A percentile compares a stretch with the other conserved stretches of the same genome.
phyloP scores from a whole-genome alignment of 495 filamentous ascomycete species.

The Neohortaea acidophila region DNA sequence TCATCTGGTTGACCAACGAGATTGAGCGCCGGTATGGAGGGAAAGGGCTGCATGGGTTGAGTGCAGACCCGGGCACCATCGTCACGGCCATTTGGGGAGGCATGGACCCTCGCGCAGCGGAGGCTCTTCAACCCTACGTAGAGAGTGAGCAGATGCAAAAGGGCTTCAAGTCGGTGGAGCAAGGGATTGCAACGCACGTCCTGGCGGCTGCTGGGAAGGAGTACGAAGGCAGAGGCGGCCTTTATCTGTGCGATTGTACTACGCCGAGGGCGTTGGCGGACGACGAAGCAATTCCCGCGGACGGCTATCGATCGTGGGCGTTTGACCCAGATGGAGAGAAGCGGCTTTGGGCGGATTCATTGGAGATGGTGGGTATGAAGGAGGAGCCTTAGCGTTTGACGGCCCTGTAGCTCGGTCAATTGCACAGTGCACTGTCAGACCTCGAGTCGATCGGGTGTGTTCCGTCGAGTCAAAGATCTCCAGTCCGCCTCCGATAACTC shows the following conservation, averaged over 20 bases:
- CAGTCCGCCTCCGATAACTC: too few species aligned
- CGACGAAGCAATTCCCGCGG: background rate
- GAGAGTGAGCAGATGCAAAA: constrained; percentile 6
- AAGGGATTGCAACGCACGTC: constrained; percentile 22
- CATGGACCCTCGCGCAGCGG: constrained; percentile 2
- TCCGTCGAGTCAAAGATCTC: too few species aligned
- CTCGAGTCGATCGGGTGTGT: too few species aligned
- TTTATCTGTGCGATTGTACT: constrained; percentile 23
- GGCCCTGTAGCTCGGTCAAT: too few species aligned
- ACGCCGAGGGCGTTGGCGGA: constrained; percentile 14
- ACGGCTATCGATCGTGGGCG: constrained; percentile 24
- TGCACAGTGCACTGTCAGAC: too few species aligned
- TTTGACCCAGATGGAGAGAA: constrained; percentile 28
- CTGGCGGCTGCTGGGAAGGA: constrained; percentile 22
- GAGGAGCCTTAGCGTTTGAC: constrained; percentile 4
- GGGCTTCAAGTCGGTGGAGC: constrained; percentile 15
- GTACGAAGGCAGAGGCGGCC: constrained; percentile 19
- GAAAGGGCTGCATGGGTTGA: constrained; percentile 15
- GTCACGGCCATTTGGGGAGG: constrained; percentile 6
- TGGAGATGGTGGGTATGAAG: constrained; percentile 27
- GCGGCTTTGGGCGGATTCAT: constrained; percentile 31
- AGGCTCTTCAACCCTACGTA: constrained; percentile 4
- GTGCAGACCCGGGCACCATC: constrained; percentile 19
- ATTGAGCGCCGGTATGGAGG: constrained; percentile 21
- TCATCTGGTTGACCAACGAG: constrained; percentile 22